Percentiles rank a stretch among this genome's conserved stretches.
These are phyloP conservation scores for Lantana camara DNA, from an alignment of 257 asterid genomes.

Conservation along the genomic window DNA sequence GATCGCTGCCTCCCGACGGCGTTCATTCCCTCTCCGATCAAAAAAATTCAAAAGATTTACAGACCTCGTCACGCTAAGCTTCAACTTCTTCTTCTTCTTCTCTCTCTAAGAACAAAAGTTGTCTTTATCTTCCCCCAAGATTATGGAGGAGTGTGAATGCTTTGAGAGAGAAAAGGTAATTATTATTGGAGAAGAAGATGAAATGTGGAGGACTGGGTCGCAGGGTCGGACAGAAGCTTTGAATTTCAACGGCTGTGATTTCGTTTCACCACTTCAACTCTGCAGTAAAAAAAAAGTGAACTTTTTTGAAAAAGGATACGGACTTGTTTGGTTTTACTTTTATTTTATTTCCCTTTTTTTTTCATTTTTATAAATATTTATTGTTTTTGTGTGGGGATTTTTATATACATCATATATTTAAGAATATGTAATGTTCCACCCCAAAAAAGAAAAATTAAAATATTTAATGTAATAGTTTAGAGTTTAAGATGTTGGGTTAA, in stretches of 20 bases:
- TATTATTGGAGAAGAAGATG: constrained; percentile 30
- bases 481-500: no score
- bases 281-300: constrained; percentile 5
- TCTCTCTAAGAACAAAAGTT: constrained; percentile 18
- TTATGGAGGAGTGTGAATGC: constrained; percentile 10
- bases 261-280: constrained; percentile 17
- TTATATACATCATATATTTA: no score
- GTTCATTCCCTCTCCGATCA: constrained; percentile 59
- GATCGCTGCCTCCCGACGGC: constrained; percentile 90
- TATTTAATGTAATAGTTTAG: no score
- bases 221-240: constrained; percentile 30
- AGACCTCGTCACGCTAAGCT: background rate
- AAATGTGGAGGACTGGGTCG: constrained; percentile 36
- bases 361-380: no score
- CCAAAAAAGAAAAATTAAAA: no score
- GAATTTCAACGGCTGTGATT: constrained; percentile 42
- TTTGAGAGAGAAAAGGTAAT: constrained; percentile 1
- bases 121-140: background rate
- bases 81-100: constrained; percentile 9
- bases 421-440: no score
- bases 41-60: background rate
- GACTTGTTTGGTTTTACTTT: no score
- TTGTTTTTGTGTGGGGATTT: no score
- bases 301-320: no score
- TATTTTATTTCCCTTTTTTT: no score